Conservation (phyloP, 371 early-diverging fungal species). For the Mortierella sp. region DNA sequence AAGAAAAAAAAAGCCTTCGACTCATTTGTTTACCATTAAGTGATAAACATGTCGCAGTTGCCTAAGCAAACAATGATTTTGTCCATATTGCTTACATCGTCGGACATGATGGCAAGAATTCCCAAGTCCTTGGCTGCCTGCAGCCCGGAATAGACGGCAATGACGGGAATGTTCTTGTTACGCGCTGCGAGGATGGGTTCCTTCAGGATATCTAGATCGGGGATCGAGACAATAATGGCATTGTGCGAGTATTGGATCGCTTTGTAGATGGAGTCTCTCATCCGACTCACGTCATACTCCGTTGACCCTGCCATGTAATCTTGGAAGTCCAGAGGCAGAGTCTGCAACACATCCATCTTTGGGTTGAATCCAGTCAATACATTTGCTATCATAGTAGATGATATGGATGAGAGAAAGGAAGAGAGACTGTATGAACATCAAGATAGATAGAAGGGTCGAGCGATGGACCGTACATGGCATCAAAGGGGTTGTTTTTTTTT, state of each 20-base stretch:
- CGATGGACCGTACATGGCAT: too few species aligned
- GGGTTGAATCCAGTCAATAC: constrained; percentile 2
- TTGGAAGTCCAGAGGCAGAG: constrained; percentile 1
- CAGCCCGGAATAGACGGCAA: constrained; percentile 39
- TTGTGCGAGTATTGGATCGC: constrained; percentile 18
- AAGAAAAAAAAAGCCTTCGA: background rate
- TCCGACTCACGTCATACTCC: constrained; percentile 23
- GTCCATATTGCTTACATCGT: constrained; percentile 43
- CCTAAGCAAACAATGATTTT: background rate
- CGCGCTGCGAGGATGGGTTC: constrained; percentile 23
- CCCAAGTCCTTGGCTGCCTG: constrained; percentile 33
- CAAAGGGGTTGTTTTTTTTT: too few species aligned
- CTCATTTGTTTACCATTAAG: background rate
- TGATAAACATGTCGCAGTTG: background rate
- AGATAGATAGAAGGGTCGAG: background rate
- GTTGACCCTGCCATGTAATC: constrained; percentile 16
- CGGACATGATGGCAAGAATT: constrained; percentile 48
- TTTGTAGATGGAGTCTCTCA: constrained; percentile 17
- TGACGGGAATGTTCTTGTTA: constrained; percentile 33
- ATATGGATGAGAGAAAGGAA: background rate
- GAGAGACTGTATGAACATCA: background rate
- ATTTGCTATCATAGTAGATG: background rate
- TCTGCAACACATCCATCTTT: constrained; percentile 16
- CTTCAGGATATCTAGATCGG: constrained; percentile 24
- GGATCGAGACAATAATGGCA: constrained; percentile 49